Percentiles rank a stretch among this genome's conserved stretches.
phyloP scores from a whole-genome alignment of 2,329 filamentous ascomycete genomes.

The Fusarium sp. region DNA sequence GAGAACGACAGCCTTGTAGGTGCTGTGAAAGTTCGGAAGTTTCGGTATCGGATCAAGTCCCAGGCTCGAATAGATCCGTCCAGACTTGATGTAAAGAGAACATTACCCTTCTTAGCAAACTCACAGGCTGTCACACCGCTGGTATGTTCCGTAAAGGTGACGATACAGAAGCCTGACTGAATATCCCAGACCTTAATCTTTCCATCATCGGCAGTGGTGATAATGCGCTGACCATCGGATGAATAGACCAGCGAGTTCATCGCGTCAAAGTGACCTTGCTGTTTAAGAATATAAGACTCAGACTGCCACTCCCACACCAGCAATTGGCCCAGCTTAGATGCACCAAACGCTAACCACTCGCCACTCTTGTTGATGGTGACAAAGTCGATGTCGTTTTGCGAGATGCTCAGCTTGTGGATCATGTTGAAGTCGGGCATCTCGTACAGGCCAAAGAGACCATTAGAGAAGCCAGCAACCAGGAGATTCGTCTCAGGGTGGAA shows the following conservation, averaged over 20 bases:
- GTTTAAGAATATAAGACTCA: constrained; percentile 97
- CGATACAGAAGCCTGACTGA: constrained; percentile 95
- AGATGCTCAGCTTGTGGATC: constrained; percentile 93
- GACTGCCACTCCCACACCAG: constrained; percentile 99
- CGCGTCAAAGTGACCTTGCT: constrained; percentile 96
- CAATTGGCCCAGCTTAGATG: constrained; percentile 94
- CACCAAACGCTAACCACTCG: constrained; percentile 97
- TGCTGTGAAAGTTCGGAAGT: constrained; percentile 97
- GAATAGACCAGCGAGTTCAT: constrained; percentile 96
- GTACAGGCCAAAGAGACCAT: constrained; percentile 92
- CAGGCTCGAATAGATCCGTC: constrained; percentile 95
- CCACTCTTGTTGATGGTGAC: constrained; percentile 94
- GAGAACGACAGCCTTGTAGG: constrained; percentile 92
- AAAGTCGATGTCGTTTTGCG: constrained; percentile 95
- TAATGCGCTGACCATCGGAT: constrained; percentile 90
- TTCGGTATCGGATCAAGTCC: constrained; percentile 95
- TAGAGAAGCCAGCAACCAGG: constrained; percentile 97
- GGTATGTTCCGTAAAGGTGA: constrained; percentile 97
- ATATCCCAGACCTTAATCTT: constrained; percentile 99
- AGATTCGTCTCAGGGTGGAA: constrained; percentile 89
- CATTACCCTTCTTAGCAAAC: constrained; percentile 94
- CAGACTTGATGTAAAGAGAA: constrained; percentile 93
- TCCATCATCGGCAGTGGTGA: constrained; percentile 95
- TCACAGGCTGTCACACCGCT: constrained; percentile 94
- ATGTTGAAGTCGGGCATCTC: constrained; percentile 96